A percentile compares a stretch with the other conserved stretches of the same genome.
Conservation (phyloP, 306 rosid genomes). For the Prunus mongolica region DNA sequence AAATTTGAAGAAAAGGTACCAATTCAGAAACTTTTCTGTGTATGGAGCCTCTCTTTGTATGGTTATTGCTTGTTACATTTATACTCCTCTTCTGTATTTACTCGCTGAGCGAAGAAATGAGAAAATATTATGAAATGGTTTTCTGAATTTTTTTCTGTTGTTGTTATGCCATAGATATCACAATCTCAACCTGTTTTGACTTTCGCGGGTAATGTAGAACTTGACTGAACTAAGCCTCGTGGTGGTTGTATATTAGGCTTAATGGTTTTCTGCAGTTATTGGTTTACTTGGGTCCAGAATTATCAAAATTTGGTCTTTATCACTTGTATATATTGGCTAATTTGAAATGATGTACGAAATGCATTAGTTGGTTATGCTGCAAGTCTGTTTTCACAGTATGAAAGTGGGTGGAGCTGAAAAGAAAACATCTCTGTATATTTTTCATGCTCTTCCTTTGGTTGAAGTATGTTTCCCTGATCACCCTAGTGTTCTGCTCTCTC, state of each 20-base stretch:
- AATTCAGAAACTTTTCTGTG: conserved; percentile 18
- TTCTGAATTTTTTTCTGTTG: background rate
- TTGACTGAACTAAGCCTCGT: background rate
- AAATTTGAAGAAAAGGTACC: conserved; percentile 26
- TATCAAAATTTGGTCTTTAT: conserved; percentile 12
- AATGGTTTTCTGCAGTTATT: background rate
- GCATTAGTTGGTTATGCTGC: background rate
- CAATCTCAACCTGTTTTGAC: background rate
- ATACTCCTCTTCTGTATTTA: background rate
- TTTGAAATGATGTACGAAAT: background rate
- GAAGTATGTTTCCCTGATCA: background rate
- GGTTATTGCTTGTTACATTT: background rate
- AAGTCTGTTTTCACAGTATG: background rate
- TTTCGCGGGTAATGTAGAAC: conserved; percentile 11
- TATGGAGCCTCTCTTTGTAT: background rate
- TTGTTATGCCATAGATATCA: background rate
- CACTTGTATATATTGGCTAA: conserved; percentile 5
- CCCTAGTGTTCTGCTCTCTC: background rate
- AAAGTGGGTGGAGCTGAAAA: background rate
- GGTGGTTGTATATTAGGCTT: background rate
- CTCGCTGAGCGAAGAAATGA: conserved; percentile 6
- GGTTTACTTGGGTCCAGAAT: conserved; percentile 3
- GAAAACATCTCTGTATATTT: background rate
- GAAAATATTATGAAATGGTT: conserved; percentile 6
- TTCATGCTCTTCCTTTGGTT: background rate